Conservation (phyloP, 2,329 filamentous ascomycete species). For the Dactylellina cionopaga region DNA sequence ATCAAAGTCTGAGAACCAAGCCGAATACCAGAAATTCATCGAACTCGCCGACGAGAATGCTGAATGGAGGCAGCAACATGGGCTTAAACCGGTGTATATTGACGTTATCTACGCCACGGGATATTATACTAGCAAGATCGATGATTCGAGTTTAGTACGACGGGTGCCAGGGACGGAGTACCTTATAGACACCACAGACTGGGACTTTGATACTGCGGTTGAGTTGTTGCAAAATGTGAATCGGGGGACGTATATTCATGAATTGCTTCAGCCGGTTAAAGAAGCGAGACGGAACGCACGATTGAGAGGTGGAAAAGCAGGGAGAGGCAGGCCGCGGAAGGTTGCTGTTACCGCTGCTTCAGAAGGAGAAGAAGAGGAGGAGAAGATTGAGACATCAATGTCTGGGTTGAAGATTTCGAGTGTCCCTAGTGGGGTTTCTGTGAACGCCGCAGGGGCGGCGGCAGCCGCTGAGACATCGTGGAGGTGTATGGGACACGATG, state of each 20-base stretch:
- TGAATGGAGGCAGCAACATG: slow-evolving; percentile 41
- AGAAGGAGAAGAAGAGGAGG: too few relatives aligned
- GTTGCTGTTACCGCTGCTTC: background rate
- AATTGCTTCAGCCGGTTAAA: slow-evolving; percentile 44
- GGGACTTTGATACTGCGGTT: slow-evolving; percentile 45
- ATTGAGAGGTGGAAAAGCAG: slow-evolving; percentile 13
- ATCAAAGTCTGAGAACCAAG: slow-evolving; percentile 2
- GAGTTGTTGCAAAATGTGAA: slow-evolving; percentile 49
- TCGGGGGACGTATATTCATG: slow-evolving; percentile 40
- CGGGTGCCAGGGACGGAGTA: slow-evolving; percentile 43
- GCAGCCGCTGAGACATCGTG: background rate
- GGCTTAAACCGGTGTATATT: slow-evolving; percentile 39
- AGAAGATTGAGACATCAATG: slow-evolving; percentile 33
- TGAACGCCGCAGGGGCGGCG: slow-evolving; percentile 4
- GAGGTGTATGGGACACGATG: slow-evolving; percentile 37
- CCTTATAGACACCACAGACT: slow-evolving; percentile 42
- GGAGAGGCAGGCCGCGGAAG: slow-evolving; percentile 34
- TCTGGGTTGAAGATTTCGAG: slow-evolving; percentile 34
- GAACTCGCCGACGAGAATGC: slow-evolving; percentile 38
- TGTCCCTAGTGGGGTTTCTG: slow-evolving; percentile 13
- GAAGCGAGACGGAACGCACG: slow-evolving; percentile 38
- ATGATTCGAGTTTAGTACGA: slow-evolving; percentile 29
- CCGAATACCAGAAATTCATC: slow-evolving; percentile 39
- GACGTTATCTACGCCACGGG: slow-evolving; percentile 46
- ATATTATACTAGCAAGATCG: slow-evolving; percentile 38